Base-by-base conservation (phyloP, 805 yeast species). In the Saitoella complicata region DNA sequence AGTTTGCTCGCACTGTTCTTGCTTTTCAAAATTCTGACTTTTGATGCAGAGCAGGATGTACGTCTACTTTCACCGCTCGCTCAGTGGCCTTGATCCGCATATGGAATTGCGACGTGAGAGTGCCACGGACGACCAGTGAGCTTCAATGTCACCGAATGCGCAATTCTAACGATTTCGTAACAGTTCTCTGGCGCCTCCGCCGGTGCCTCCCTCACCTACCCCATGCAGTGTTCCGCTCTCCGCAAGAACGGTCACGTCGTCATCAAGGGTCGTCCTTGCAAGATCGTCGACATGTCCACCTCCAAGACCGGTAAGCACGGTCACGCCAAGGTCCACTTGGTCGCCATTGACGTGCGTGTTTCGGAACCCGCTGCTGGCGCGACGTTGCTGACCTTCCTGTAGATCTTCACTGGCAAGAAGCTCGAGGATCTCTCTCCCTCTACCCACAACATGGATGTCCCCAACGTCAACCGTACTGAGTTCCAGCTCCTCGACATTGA, bases 221-320 rank as follows among this genome's bases (percentile, higher is more conserved):
- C 98, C 78, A 73, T 80, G 78, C 98, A 88, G 80, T 88, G 98
- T 82, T 91, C 97, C 64, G 95, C 98, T 58, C 85, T 91, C 72
- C 87, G 98, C 80, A 91, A 91, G 93, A 82, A 78, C 77, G 98
- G 98, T 66, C 93, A 84, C 80, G 98, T 91, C 67, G 54, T 80
- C 61, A 91, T 88, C 75, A 91, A 91, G 78, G 76, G 84, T 65
- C 93, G 98, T 79, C 98, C 98, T 68, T 91, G 97, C 79, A 91
- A 91, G 55, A 91, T 91, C 71, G 94, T 91, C 63, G 98, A 91
- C 70, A 91, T 91, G 98, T 91, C 98, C 53, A 91, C 98, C 66
- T 91, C 98, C 65, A 91, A 91, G 82, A 91, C 98, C 61, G 98
- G 98, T 75, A 91, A 91, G 96, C 98, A 91, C 82, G 98, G 98